Evolutionary conservation across 2,329 filamentous ascomycete species (phyloP).

Genomic region (Talaromyces marneffei): DNA sequence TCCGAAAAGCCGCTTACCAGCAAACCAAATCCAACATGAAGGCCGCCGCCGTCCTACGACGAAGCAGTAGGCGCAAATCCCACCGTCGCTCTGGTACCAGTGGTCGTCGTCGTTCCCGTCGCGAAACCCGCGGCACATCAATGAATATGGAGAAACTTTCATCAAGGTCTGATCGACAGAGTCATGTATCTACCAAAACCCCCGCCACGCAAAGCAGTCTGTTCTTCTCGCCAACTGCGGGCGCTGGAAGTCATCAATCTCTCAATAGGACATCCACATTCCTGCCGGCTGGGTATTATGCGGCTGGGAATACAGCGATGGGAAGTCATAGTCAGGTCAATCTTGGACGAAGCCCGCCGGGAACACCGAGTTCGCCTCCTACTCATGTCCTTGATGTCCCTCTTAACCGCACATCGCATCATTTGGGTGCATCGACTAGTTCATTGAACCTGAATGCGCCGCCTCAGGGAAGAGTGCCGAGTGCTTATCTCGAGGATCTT

Average conservation of each 20-base stretch:
- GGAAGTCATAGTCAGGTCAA: constrained; percentile 34
- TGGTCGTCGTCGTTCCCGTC: constrained; percentile 17
- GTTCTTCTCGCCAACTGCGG: constrained; percentile 93
- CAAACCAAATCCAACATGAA: constrained; percentile 67
- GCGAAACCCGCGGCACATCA: constrained; percentile 30
- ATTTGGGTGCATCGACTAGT: constrained; percentile 44
- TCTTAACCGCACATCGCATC: constrained; percentile 27
- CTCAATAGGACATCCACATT: constrained; percentile 67
- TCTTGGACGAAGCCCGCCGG: constrained; percentile 54
- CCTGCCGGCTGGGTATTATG: constrained; percentile 86
- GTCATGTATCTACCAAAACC: constrained; percentile 32
- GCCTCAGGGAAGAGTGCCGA: constrained; percentile 68
- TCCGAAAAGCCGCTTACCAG: constrained; percentile 74
- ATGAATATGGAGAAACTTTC: constrained; percentile 52
- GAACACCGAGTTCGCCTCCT: constrained; percentile 54
- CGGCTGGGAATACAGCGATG: constrained; percentile 55
- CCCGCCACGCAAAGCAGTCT: constrained; percentile 63
- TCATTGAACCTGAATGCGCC: constrained; percentile 60
- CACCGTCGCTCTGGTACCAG: constrained; percentile 19
- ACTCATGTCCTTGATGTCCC: constrained; percentile 36
- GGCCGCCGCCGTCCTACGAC: constrained; percentile 54
- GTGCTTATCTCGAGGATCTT: constrained; percentile 83
- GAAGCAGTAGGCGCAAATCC: constrained; percentile 34
- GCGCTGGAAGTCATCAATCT: constrained; percentile 50
- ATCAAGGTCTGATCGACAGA: constrained; percentile 28